Evolutionary conservation across 352 stramenopile genomes (phyloP).

Genomic region (Globisporangium paddicum): DNA sequence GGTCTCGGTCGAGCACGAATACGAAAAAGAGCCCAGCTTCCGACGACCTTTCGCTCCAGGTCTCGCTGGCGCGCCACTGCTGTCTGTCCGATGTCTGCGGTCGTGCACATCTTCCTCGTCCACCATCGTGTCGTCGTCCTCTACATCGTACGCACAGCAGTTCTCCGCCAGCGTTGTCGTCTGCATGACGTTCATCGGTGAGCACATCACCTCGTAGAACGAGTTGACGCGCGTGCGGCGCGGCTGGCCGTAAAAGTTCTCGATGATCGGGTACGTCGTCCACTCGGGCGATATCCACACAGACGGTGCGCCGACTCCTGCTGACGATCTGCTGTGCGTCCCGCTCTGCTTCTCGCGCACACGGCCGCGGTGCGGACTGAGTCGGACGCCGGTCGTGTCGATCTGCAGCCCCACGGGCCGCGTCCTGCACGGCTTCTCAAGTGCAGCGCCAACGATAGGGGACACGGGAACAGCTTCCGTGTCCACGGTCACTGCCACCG

Average conservation of each 20-base stretch:
- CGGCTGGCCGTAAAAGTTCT: slow-evolving; percentile 70
- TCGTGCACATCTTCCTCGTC: slow-evolving; percentile 7
- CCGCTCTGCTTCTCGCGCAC: slow-evolving; percentile 1
- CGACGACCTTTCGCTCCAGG: slow-evolving; percentile 17
- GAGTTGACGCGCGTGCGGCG: slow-evolving; percentile 47
- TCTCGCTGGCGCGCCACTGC: not conserved
- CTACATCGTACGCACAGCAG: slow-evolving; percentile 43
- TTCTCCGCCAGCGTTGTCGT: slow-evolving; percentile 62
- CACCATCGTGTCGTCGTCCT: slow-evolving; percentile 9
- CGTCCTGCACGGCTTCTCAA: not conserved
- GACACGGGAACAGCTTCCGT: not conserved
- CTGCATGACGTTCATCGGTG: slow-evolving; percentile 43
- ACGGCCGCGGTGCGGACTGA: not conserved
- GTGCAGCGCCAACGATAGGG: not conserved
- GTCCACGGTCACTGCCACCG: not conserved
- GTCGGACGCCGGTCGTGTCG: slow-evolving; percentile 3
- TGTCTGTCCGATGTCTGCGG: not conserved
- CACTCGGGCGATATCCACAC: slow-evolving; percentile 77
- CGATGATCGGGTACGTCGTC: slow-evolving; percentile 67
- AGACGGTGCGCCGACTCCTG: slow-evolving; percentile 28
- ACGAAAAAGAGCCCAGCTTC: slow-evolving; percentile 49
- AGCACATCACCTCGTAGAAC: slow-evolving; percentile 84
- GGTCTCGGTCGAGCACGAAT: slow-evolving; percentile 68
- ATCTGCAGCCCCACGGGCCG: not conserved
- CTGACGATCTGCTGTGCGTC: not conserved